phyloP scores from a whole-genome alignment of 345 rosid species.

The Viola odorata region DNA sequence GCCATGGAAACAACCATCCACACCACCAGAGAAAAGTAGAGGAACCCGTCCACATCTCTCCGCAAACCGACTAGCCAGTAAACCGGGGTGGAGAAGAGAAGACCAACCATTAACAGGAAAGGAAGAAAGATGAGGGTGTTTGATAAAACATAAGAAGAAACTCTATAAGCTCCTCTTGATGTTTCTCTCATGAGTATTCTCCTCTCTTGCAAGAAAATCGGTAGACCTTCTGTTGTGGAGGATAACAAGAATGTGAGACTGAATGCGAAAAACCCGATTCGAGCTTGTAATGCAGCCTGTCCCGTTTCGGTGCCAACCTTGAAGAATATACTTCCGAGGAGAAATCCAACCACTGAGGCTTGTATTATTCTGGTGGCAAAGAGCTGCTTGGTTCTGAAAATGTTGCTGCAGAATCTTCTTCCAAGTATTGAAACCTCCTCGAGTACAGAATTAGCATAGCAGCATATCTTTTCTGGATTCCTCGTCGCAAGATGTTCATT shows the following conservation, averaged over 20 bases:
- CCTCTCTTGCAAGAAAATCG: constrained; percentile 79
- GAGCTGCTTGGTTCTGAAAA: too few species aligned
- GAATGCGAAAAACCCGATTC: constrained; percentile 78
- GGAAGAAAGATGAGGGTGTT: constrained; percentile 68
- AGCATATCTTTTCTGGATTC: too few species aligned
- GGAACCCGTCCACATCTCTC: constrained; percentile 45
- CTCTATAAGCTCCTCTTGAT: constrained; percentile 72
- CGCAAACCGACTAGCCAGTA: constrained; percentile 85
- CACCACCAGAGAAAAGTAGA: constrained; percentile 64
- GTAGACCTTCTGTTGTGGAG: constrained; percentile 85
- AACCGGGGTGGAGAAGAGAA: constrained; percentile 71
- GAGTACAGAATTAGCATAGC: too few species aligned
- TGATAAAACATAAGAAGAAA: constrained; percentile 63
- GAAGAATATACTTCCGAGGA: too few species aligned
- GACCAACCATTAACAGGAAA: constrained; percentile 54
- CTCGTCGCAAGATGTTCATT: too few species aligned
- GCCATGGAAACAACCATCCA: constrained; percentile 80
- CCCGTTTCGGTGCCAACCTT: too few species aligned
- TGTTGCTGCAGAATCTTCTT: too few species aligned
- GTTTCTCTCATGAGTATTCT: constrained; percentile 74
- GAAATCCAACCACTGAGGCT: too few species aligned
- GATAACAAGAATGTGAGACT: constrained; percentile 79
- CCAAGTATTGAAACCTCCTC: too few species aligned
- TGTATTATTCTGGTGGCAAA: constrained; percentile 69
- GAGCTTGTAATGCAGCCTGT: constrained; percentile 52